Evolutionary conservation across 352 stramenopile genomes (phyloP).

Genomic region (Pythium folliculosum): DNA sequence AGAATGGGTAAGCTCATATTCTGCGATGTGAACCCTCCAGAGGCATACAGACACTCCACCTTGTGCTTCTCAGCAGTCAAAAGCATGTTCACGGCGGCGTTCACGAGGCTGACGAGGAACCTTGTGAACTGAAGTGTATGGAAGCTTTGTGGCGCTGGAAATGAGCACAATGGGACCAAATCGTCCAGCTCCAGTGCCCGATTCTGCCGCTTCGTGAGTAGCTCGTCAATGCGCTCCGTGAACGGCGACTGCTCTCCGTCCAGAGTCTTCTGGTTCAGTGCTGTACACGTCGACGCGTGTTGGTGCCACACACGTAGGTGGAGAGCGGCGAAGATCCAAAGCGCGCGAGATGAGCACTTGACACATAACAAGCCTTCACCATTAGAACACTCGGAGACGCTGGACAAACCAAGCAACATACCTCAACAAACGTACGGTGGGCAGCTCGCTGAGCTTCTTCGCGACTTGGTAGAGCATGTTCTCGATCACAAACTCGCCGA

Average conservation of each 20-base stretch:
- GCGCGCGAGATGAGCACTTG: conserved; percentile 23
- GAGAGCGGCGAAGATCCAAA: conserved; percentile 45
- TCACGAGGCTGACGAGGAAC: conserved; percentile 39
- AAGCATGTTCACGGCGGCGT: conserved; percentile 24
- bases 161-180: conserved; percentile 33
- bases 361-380: neutral
- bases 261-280: conserved; percentile 1
- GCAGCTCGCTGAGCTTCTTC: conserved; percentile 69
- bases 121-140: conserved; percentile 51
- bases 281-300: conserved; percentile 33
- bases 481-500: conserved; percentile 68
- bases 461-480: conserved; percentile 82
- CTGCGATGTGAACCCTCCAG: conserved; percentile 20
- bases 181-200: conserved; percentile 9
- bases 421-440: conserved; percentile 36
- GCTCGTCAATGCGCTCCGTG: neutral
- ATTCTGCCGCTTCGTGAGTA: neutral
- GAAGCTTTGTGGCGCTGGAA: conserved; percentile 40
- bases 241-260: conserved; percentile 10
- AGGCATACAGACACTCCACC: conserved; percentile 16
- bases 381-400: neutral
- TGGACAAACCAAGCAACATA: conserved; percentile 9
- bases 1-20: neutral
- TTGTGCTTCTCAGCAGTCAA: conserved; percentile 13
- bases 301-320: conserved; percentile 57